phyloP scores from a whole-genome alignment of 164 flowering plant species.

The Berberis thunbergii region DNA sequence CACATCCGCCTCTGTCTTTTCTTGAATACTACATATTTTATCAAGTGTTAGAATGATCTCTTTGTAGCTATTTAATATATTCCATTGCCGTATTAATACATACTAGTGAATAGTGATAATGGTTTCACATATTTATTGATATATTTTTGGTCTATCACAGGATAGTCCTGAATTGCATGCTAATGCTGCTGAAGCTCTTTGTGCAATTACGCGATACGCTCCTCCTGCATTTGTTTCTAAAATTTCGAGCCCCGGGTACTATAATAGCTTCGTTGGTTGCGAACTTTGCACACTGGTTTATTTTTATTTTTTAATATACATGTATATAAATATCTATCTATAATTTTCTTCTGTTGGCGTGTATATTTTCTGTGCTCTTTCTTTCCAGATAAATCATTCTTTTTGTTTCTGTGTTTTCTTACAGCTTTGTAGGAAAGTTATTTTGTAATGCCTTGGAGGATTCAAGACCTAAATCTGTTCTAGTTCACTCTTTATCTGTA shows the following conservation, averaged over 20 bases:
- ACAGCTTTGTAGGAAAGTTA: slow-evolving; percentile 83
- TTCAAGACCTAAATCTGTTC: slow-evolving; percentile 80
- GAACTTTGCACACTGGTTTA: slow-evolving; percentile 83
- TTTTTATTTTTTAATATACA: slow-evolving; percentile 71
- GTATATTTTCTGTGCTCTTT: not conserved
- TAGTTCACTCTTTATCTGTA: slow-evolving; percentile 70
- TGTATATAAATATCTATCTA: slow-evolving; percentile 56
- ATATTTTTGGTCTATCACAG: slow-evolving; percentile 22
- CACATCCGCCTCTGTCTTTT: no score
- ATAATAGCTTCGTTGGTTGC: slow-evolving; percentile 47
- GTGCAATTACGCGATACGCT: slow-evolving; percentile 74
- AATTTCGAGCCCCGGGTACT: slow-evolving; percentile 74
- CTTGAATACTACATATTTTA: no score
- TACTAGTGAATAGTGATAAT: not conserved
- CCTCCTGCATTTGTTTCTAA: slow-evolving; percentile 70
- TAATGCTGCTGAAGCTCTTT: slow-evolving; percentile 86
- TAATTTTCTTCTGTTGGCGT: no score
- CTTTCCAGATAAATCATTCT: slow-evolving; percentile 3
- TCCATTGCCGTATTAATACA: not conserved
- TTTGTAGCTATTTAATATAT: no score
- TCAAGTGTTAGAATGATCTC: no score
- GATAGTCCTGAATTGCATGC: slow-evolving; percentile 91
- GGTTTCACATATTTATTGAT: not conserved
- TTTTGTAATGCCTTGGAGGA: slow-evolving; percentile 78
- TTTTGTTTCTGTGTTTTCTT: slow-evolving; percentile 4